Percentiles rank a stretch among this genome's conserved stretches.
Evolutionary conservation across 2,329 filamentous ascomycete genomes (phyloP).

Genomic region (Ophiostoma angusticollis): DNA sequence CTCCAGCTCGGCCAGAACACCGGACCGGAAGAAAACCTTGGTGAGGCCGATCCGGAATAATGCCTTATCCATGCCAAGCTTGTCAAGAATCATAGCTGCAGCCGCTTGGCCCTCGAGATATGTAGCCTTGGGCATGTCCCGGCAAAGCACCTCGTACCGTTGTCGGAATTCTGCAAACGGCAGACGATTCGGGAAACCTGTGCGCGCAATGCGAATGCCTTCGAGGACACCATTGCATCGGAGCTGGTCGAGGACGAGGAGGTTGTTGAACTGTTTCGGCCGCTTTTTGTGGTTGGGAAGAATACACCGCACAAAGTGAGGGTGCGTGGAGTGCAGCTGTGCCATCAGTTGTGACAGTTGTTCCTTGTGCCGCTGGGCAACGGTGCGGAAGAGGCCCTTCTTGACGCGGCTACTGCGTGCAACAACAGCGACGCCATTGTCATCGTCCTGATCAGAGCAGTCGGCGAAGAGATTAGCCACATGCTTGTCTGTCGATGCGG

Average conservation of each 20-base stretch:
- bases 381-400: constrained; percentile 92
- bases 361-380: constrained; percentile 94
- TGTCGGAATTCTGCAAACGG: constrained; percentile 89
- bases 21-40: constrained; percentile 96
- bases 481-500: constrained; percentile 69
- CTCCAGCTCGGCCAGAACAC: constrained; percentile 90
- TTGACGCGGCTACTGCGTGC: constrained; percentile 72
- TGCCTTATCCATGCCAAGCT: constrained; percentile 69
- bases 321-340: constrained; percentile 89
- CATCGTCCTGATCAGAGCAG: constrained; percentile 69
- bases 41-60: constrained; percentile 89
- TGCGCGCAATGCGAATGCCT: constrained; percentile 91
- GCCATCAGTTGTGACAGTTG: constrained; percentile 93
- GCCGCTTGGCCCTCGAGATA: constrained; percentile 84
- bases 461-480: constrained; percentile 77
- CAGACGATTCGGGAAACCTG: constrained; percentile 89
- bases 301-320: constrained; percentile 96
- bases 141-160: constrained; percentile 88
- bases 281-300: constrained; percentile 96
- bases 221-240: constrained; percentile 98
- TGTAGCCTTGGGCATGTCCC: constrained; percentile 18
- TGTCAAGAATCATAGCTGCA: constrained; percentile 76
- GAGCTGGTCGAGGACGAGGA: constrained; percentile 93
- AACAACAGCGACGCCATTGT: constrained; percentile 30
- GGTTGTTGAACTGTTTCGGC: constrained; percentile 81